Conservation (phyloP, 108 stramenopile genomes). For the Pseudonitzschia delicatissima region DNA sequence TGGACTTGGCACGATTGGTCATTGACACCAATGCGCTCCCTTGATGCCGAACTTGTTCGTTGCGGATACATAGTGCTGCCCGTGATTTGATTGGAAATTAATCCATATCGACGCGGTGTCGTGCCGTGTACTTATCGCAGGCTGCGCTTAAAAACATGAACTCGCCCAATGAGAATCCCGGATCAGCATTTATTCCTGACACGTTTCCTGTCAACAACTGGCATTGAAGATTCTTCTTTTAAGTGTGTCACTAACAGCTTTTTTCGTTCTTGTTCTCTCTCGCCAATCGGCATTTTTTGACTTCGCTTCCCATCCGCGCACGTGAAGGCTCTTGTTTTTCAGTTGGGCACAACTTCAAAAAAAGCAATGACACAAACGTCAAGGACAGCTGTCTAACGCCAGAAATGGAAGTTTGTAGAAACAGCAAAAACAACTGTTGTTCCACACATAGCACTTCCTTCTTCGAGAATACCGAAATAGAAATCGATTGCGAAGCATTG, state of each 20-base stretch:
- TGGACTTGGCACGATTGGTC: too few species aligned
- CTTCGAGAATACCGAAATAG: background rate
- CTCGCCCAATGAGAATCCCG: too few species aligned
- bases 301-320: background rate
- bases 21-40: too few species aligned
- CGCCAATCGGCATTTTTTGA: background rate
- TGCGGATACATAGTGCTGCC: too few species aligned
- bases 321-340: background rate
- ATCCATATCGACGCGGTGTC: too few species aligned
- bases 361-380: background rate
- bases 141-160: too few species aligned
- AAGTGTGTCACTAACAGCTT: background rate
- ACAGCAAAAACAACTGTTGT: too few species aligned
- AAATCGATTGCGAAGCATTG: slow-evolving; percentile 5
- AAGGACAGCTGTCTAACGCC: background rate
- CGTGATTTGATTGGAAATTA: too few species aligned
- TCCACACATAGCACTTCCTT: too few species aligned
- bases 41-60: too few species aligned
- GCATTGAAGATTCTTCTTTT: background rate
- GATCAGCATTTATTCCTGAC: background rate
- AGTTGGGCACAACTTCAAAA: background rate
- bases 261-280: background rate
- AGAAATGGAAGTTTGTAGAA: background rate
- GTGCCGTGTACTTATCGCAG: too few species aligned
- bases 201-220: background rate